Evolutionary conservation across 139 green algal genomes (phyloP), one percentile per base, ranked within the genome.

Genomic region (Chlorella sp.): DNA sequence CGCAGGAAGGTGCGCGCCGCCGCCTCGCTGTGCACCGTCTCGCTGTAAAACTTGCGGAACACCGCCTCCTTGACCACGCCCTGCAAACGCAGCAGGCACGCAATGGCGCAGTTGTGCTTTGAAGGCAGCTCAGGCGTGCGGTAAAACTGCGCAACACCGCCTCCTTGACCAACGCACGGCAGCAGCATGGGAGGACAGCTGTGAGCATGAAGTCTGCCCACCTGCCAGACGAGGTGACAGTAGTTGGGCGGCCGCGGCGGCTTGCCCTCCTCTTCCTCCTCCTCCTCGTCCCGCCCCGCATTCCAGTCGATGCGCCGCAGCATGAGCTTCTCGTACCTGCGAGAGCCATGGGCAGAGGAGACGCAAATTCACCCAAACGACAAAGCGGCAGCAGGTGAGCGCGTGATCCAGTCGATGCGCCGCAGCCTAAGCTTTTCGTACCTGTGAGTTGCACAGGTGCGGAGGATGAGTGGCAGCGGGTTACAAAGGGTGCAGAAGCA

Each of bases 271-370:
- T 74, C 60, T 16, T 91, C 89, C 56, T 89, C 83, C 5, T 94
- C 86, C 28, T 91, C 91, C 76, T 93, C 84, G 32, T 92, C 90
- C 2, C 81, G 70, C 68, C 73, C 79, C 4, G 67, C 68, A 20
- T 88, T 86, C 97, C 97, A 99, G 75, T 99, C 85, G n/a, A 99
- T 99, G 64, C 97, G 92, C 24, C 92, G 83, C 70, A 98, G 88
- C 95, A 99, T 98, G 26, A 99, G 92, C 89, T 98, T 98, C 58
- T 90, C 88, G 89, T 98, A 99, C 48, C 96, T 87, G 70, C 88
- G 88, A 65, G 51, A 6, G 20, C n/a, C 14, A 24, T 20, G 9
- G 51, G 51, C 11, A 60, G 51, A 2, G 14, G 2, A 60, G 51
- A 16, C 2, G 51, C 16, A 24, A 24, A 24, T 20, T 11, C 51